phyloP scores from a whole-genome alignment of 2,329 filamentous ascomycete genomes.

The Trichoderma asperellum region DNA sequence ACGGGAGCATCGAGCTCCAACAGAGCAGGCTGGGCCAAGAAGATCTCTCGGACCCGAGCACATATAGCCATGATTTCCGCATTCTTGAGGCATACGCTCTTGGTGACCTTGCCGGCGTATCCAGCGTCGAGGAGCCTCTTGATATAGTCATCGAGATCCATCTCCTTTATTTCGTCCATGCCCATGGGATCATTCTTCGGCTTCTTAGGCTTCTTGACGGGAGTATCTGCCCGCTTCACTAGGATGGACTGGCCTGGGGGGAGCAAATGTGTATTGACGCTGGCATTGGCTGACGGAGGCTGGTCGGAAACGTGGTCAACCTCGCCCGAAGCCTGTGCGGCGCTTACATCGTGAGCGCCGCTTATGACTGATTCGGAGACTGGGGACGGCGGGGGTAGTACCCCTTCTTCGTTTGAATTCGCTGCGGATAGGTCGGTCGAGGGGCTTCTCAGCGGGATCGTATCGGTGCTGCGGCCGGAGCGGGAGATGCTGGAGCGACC shows the following conservation, averaged over 20 bases:
- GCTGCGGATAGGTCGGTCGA: slow-evolving; percentile 51
- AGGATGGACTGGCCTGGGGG: slow-evolving; percentile 88
- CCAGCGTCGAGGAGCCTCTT: slow-evolving; percentile 90
- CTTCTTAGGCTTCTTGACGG: slow-evolving; percentile 55
- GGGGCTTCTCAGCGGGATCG: slow-evolving; percentile 46
- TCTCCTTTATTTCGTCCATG: slow-evolving; percentile 88
- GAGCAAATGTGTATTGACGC: slow-evolving; percentile 61
- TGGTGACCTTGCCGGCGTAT: slow-evolving; percentile 95
- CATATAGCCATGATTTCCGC: slow-evolving; percentile 96
- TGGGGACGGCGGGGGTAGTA: slow-evolving; percentile 79
- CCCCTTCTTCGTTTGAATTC: slow-evolving; percentile 55
- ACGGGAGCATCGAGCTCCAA: slow-evolving; percentile 92
- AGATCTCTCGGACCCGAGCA: slow-evolving; percentile 82
- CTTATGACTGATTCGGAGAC: slow-evolving; percentile 76
- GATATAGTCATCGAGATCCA: slow-evolving; percentile 97
- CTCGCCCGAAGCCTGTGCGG: slow-evolving; percentile 83
- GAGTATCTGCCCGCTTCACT: slow-evolving; percentile 75
- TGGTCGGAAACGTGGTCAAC: slow-evolving; percentile 93
- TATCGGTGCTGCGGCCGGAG: slow-evolving; percentile 50
- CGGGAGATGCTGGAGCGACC: slow-evolving; percentile 55
- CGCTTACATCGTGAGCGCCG: slow-evolving; percentile 74
- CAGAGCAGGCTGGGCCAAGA: slow-evolving; percentile 88
- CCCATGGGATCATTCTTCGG: slow-evolving; percentile 65
- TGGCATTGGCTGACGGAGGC: slow-evolving; percentile 70
- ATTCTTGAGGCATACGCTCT: slow-evolving; percentile 96